Conservation (phyloP, 1,284 basidiomycete genomes). For the Porphyrellus sp. region DNA sequence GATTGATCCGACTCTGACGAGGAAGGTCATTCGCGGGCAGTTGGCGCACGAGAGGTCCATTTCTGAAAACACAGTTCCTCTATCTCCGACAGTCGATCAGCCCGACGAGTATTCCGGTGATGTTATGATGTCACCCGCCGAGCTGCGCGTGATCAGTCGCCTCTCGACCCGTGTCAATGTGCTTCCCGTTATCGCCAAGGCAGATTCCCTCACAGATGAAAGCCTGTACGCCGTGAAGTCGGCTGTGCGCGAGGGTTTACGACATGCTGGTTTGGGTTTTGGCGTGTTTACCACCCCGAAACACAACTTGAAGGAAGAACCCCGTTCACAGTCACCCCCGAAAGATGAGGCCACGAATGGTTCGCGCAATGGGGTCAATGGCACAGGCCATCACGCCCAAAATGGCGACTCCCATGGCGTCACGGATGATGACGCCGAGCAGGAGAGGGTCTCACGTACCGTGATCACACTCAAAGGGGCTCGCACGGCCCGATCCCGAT, state of each 20-base stretch:
- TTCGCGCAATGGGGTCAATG: conserved; percentile 27
- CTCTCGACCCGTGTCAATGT: conserved; percentile 70
- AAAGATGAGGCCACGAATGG: conserved; percentile 26
- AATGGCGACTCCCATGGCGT: conserved; percentile 31
- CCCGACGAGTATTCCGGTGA: conserved; percentile 47
- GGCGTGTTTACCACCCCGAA: conserved; percentile 61
- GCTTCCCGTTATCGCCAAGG: conserved; percentile 70
- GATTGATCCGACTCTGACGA: conserved; percentile 69
- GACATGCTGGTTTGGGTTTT: conserved; percentile 62
- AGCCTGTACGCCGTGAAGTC: conserved; percentile 63
- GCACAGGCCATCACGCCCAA: conserved; percentile 18
- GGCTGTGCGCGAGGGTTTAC: conserved; percentile 62
- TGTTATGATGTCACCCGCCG: conserved; percentile 67
- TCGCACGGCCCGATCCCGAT: conserved; percentile 60
- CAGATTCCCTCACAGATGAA: conserved; percentile 76
- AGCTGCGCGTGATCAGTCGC: conserved; percentile 71
- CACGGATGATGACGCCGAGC: conserved; percentile 40
- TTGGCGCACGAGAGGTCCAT: conserved; percentile 51
- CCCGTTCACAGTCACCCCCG: conserved; percentile 10
- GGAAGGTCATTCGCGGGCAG: conserved; percentile 45
- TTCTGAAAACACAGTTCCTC: conserved; percentile 58
- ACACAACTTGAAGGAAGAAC: conserved; percentile 22
- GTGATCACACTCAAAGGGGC: conserved; percentile 61
- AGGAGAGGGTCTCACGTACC: conserved; percentile 57
- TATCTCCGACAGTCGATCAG: conserved; percentile 39